Percentiles rank a stretch among this genome's conserved stretches.
phyloP scores from a whole-genome alignment of 306 rosid species.

The Castanea sativa region DNA sequence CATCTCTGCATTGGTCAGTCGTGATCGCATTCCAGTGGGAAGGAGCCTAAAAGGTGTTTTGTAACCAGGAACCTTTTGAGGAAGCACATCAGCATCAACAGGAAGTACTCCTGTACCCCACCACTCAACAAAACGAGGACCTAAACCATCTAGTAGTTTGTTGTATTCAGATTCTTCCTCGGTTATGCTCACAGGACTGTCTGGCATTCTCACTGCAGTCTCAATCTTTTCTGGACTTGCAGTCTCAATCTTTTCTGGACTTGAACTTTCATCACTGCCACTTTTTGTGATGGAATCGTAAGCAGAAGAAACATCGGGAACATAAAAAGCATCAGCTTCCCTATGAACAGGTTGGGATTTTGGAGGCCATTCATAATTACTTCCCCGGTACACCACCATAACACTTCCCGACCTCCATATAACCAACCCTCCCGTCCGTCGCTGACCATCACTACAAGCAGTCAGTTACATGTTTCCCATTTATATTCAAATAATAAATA shows the following conservation, averaged over 20 bases:
- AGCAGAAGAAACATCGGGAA: conserved; percentile 66
- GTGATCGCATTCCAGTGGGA: conserved; percentile 74
- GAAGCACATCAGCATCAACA: conserved; percentile 90
- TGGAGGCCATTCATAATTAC: conserved; percentile 62
- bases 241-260: conserved; percentile 34
- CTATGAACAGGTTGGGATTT: conserved; percentile 35
- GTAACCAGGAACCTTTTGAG: conserved; percentile 72
- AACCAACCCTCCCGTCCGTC: conserved; percentile 85
- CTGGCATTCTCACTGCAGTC: conserved; percentile 25
- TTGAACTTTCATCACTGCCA: conserved; percentile 28
- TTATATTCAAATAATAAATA: background rate
- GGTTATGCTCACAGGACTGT: conserved; percentile 43
- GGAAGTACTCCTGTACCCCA: conserved; percentile 98
- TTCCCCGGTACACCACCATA: conserved; percentile 90
- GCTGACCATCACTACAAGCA: conserved; percentile 64
- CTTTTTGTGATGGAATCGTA: conserved; percentile 28
- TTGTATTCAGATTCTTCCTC: conserved; percentile 74
- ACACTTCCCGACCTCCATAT: conserved; percentile 88
- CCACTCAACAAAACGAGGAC: conserved; percentile 93
- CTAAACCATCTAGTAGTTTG: conserved; percentile 71
- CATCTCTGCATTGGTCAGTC: conserved; percentile 77
- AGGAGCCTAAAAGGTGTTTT: conserved; percentile 89
- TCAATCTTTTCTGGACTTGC: conserved; percentile 34
- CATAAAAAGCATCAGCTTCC: conserved; percentile 51
- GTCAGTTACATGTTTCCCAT: conserved; percentile 39